Percentiles rank a stretch among this genome's conserved stretches.
Evolutionary conservation across 768 basidiomycete genomes (phyloP).

Genomic region (Phlegmacium glaucopus): DNA sequence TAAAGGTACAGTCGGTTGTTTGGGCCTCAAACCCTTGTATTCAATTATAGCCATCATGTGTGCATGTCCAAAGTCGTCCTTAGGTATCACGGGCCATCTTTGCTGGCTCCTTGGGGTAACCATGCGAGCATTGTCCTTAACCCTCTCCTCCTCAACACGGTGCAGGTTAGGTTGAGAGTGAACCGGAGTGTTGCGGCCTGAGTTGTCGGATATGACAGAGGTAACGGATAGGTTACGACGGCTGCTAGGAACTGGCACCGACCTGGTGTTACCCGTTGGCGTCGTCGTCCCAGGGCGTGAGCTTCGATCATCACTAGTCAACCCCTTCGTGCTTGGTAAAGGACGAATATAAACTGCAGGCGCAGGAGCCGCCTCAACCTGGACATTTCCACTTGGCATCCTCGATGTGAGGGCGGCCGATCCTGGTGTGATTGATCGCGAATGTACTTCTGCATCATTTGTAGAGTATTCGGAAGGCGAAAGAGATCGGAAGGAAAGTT

Average conservation of each 20-base stretch:
- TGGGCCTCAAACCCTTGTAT: constrained; percentile 37
- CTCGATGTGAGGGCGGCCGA: constrained; percentile 28
- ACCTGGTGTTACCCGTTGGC: constrained; percentile 26
- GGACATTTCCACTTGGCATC: constrained; percentile 17
- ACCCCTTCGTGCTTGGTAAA: background rate
- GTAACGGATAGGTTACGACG: constrained; percentile 70
- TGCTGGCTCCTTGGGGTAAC: constrained; percentile 34
- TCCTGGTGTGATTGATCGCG: constrained; percentile 42
- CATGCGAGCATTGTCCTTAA: constrained; percentile 4
- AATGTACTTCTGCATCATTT: constrained; percentile 35
- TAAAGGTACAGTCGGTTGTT: constrained; percentile 33
- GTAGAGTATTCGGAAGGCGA: constrained; percentile 60
- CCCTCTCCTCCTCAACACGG: constrained; percentile 17
- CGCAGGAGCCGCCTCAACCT: constrained; percentile 9
- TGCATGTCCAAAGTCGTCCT: constrained; percentile 82
- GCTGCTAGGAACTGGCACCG: constrained; percentile 15
- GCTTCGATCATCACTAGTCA: constrained; percentile 1
- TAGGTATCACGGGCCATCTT: constrained; percentile 51
- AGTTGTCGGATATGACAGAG: constrained; percentile 67
- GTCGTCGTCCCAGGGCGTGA: constrained; percentile 31
- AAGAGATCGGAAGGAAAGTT: constrained; percentile 31
- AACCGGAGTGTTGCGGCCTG: constrained; percentile 43
- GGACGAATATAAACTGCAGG: constrained; percentile 1
- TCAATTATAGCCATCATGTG: constrained; percentile 90
- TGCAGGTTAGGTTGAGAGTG: constrained; percentile 19